Evolutionary conservation across 2,329 filamentous ascomycete species (phyloP).

Genomic region (Ceratocystis albifundus): DNA sequence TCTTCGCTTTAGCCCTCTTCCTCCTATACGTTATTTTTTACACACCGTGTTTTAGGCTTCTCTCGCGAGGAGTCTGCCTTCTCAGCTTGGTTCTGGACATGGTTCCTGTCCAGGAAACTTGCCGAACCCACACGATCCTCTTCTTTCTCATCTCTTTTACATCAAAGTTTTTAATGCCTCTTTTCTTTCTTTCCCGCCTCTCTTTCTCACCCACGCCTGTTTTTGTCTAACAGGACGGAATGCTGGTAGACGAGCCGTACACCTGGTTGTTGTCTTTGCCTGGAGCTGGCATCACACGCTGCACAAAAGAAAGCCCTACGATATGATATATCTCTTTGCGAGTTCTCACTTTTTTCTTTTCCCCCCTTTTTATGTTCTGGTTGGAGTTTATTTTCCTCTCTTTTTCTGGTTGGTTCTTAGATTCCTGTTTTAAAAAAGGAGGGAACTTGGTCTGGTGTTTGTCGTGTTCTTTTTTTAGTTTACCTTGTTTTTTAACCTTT

Average conservation of each 20-base stretch:
- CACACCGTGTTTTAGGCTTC: neutral
- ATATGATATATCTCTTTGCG: slow-evolving; percentile 14
- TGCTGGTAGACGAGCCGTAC: neutral
- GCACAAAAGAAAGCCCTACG: slow-evolving; percentile 2
- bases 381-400: neutral
- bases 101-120: no score
- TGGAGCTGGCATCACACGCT: slow-evolving; percentile 5
- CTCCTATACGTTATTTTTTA: slow-evolving; percentile 3
- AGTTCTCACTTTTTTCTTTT: slow-evolving; percentile 15
- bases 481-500: neutral
- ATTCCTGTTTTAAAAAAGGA: slow-evolving; percentile 11
- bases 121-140: neutral
- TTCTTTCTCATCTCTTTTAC: slow-evolving; percentile 10
- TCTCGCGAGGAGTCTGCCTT: slow-evolving; percentile 7
- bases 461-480: neutral
- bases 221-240: neutral
- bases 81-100: neutral
- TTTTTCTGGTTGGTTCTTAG: slow-evolving; percentile 10
- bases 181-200: neutral
- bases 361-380: slow-evolving; percentile 3
- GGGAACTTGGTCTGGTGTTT: slow-evolving; percentile 9
- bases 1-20: neutral
- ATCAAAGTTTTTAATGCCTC: slow-evolving; percentile 15
- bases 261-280: slow-evolving; percentile 2
- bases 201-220: neutral